These are phyloP conservation scores for Pinus tabuliformis DNA, from an alignment of 75 land plant genomes.

Conservation along the genomic window DNA sequence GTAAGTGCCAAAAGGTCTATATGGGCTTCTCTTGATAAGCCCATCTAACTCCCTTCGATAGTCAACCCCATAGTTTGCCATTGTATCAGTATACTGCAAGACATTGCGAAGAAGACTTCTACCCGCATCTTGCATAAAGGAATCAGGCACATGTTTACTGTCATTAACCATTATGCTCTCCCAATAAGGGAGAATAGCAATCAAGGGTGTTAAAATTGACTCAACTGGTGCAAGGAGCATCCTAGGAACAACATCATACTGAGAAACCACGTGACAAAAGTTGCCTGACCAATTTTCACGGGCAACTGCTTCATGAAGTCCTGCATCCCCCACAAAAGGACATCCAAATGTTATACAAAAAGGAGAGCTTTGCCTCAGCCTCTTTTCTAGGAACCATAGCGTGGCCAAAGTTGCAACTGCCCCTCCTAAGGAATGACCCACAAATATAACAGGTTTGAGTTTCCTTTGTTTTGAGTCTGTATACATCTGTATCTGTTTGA, in stretches of 20 bases:
- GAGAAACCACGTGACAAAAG: conserved; percentile 47
- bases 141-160: neutral
- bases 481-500: neutral
- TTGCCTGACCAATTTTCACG: conserved; percentile 49
- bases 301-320: conserved; percentile 35
- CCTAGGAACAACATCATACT: conserved; percentile 59
- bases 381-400: conserved; percentile 2
- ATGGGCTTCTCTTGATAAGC: conserved; percentile 1
- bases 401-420: conserved; percentile 9
- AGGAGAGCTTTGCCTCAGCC: conserved; percentile 1
- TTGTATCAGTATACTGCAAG: no score
- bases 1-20: conserved; percentile 46
- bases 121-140: neutral
- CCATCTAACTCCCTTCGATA: no score
- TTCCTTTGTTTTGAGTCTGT: neutral
- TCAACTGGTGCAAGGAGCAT: conserved; percentile 43
- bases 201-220: conserved; percentile 22
- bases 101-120: neutral
- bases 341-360: conserved; percentile 63
- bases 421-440: conserved; percentile 6
- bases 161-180: neutral
- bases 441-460: neutral
- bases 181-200: conserved; percentile 7
- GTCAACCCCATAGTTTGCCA: no score
- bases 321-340: conserved; percentile 53